Conservation (phyloP, 805 yeast species). For the Diddensiella caesifluorescens region DNA sequence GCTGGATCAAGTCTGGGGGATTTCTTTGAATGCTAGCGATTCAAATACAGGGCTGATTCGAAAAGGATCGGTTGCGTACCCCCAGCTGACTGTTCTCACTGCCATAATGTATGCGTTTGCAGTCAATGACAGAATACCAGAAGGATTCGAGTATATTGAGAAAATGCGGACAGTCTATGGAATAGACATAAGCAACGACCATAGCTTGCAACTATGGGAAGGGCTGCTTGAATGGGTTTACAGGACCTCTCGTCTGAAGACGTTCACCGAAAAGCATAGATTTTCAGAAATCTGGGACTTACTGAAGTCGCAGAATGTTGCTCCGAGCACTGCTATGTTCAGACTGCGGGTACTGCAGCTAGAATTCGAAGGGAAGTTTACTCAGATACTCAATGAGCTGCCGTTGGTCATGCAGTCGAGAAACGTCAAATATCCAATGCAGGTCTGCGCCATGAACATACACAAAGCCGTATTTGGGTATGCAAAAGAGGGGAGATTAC, state of each 20-base stretch:
- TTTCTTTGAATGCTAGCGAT: slow-evolving; percentile 8
- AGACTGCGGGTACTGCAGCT: neutral
- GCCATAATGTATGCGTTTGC: slow-evolving; percentile 27
- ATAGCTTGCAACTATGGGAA: slow-evolving; percentile 23
- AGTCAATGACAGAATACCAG: slow-evolving; percentile 20
- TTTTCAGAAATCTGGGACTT: neutral
- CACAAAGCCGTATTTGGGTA: too few relatives aligned
- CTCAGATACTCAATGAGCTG: neutral
- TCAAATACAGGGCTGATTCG: slow-evolving; percentile 4
- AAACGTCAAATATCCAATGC: neutral
- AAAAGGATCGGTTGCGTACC: slow-evolving; percentile 18
- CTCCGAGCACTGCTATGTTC: neutral
- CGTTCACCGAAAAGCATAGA: neutral
- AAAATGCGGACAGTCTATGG: slow-evolving; percentile 15
- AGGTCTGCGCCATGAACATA: too few relatives aligned
- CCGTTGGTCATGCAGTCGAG: neutral
- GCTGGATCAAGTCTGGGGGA: slow-evolving; percentile 28
- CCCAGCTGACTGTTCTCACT: slow-evolving; percentile 21
- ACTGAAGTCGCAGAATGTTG: neutral
- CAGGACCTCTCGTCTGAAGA: slow-evolving; percentile 2
- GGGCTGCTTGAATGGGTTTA: slow-evolving; percentile 22
- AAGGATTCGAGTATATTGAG: slow-evolving; percentile 23
- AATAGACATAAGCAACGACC: slow-evolving; percentile 16
- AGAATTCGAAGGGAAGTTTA: neutral
- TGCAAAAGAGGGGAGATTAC: too few relatives aligned